Conservation (phyloP, 2,329 filamentous ascomycete species). For the Dactylellina parvicollis region DNA sequence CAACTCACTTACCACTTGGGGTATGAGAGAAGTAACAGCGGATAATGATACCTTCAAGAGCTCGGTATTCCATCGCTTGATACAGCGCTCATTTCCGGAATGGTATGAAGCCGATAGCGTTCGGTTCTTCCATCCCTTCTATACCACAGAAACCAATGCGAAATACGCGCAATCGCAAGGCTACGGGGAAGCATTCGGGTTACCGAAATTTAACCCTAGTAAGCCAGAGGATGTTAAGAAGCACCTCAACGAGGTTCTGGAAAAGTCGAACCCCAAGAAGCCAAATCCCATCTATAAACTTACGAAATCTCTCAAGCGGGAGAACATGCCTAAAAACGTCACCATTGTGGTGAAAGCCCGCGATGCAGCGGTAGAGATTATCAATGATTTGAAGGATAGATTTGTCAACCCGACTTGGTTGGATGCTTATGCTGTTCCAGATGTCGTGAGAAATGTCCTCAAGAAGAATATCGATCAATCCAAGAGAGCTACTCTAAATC, state of each 20-base stretch:
- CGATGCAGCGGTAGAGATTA: slow-evolving; percentile 41
- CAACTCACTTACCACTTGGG: slow-evolving; percentile 48
- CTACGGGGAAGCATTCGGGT: slow-evolving; percentile 35
- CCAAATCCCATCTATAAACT: slow-evolving; percentile 37
- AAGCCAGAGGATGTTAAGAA: slow-evolving; percentile 24
- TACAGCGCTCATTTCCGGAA: slow-evolving; percentile 50
- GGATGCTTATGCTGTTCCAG: slow-evolving; percentile 38
- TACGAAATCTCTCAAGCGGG: slow-evolving; percentile 17
- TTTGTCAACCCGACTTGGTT: slow-evolving; percentile 46
- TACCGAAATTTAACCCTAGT: slow-evolving; percentile 34
- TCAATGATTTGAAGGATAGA: slow-evolving; percentile 16
- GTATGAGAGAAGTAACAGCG: slow-evolving; percentile 47
- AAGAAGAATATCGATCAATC: slow-evolving; percentile 24
- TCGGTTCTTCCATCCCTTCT: slow-evolving; percentile 52
- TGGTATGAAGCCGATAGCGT: slow-evolving; percentile 36
- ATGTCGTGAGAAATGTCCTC: slow-evolving; percentile 7
- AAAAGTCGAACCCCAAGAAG: slow-evolving; percentile 17
- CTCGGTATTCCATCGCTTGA: slow-evolving; percentile 41
- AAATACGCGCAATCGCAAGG: slow-evolving; percentile 42
- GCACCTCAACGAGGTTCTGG: not conserved
- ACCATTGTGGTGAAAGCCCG: slow-evolving; percentile 43
- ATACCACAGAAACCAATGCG: slow-evolving; percentile 40
- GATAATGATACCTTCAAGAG: slow-evolving; percentile 47
- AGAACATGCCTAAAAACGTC: slow-evolving; percentile 32
- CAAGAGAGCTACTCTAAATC: slow-evolving; percentile 14